Evolutionary conservation across 2,329 filamentous ascomycete genomes (phyloP), one percentile per base, ranked within the genome.

Genomic region (Coniochaeta ligniaria): DNA sequence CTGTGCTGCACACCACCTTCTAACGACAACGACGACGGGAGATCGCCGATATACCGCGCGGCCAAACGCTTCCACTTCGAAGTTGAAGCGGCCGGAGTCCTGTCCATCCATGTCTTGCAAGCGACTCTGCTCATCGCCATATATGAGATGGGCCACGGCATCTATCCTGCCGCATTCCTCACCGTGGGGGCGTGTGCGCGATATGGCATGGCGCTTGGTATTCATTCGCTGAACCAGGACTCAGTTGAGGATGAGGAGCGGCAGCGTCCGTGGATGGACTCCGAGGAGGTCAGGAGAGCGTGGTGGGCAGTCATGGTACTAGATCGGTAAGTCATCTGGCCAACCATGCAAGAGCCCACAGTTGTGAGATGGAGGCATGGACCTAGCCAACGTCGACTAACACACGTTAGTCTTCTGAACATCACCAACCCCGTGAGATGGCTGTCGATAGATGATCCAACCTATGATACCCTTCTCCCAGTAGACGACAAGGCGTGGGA

Each of bases 121-220:
- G 65, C 70, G 11, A 63, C 63, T 11, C 60, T 74, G 24, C 62
- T 74, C n/a, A 66, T 74, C 24, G 63, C 69, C 22, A 36, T 69
- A 3, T 74, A 73, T 55, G 72, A 74, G 60, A 59, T 71, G 20
- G 69, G 67, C 2, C 70, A 74, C 61, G 69, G 66, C n/a, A 73
- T 74, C 17, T 74, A 73, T 59, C 73, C 72, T 6, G 68, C 70
- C 11, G 72, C 72, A 28, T 73, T 69, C 59, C 60, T 73, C 17
- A 69, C 69, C 6, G 61, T 68, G 14, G 65, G 64, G 20, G 28
- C 26, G n/a, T 59, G 58, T 38, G 58, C 45, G 14, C 38, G 58
- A 35, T 59, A 59, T 36, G 58, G 41, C 6, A 28, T 38, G 22
- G 58, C 58, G 2, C 58, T 59, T 9, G 35, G 52, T 2, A 47